Evolutionary conservation across 768 basidiomycete genomes (phyloP).

Genomic region (Rhodotorula kratochvilovae): DNA sequence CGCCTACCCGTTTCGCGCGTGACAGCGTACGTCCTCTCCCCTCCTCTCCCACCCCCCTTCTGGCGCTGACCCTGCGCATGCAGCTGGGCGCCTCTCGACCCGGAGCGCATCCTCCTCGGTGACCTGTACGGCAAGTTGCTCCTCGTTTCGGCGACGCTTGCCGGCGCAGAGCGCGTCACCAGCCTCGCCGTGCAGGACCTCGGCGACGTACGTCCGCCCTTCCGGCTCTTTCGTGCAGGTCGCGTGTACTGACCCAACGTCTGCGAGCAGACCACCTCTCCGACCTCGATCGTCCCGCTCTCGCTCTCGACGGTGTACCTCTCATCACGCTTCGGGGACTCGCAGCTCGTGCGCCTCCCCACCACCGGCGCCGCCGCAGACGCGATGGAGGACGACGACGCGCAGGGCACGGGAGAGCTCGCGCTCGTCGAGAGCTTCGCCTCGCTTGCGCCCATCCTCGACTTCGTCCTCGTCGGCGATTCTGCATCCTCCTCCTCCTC

Average conservation of each 20-base stretch:
- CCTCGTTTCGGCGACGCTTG: not conserved
- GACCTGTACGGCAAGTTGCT: constrained; percentile 39
- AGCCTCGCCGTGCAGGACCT: constrained; percentile 56
- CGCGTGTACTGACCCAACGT: constrained; percentile 49
- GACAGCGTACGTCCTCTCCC: constrained; percentile 25
- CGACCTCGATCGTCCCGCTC: constrained; percentile 68
- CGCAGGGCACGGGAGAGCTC: constrained; percentile 49
- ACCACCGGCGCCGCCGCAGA: constrained; percentile 41
- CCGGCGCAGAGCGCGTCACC: not conserved
- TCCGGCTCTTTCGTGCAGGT: constrained; percentile 7
- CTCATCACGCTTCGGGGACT: constrained; percentile 76
- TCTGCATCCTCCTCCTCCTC: not conserved
- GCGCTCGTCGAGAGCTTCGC: constrained; percentile 62
- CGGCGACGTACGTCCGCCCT: constrained; percentile 56
- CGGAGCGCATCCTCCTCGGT: constrained; percentile 26
- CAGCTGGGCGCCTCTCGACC: not conserved
- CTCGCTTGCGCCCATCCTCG: constrained; percentile 78
- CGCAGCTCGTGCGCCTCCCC: constrained; percentile 66
- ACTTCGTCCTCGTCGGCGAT: constrained; percentile 57
- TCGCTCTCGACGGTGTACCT: constrained; percentile 66
- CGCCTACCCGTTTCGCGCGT: constrained; percentile 34
- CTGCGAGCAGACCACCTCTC: constrained; percentile 54
- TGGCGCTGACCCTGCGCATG: not conserved
- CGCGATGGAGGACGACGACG: constrained; percentile 21
- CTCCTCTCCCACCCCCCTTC: not conserved